Base-by-base conservation (phyloP, 2,329 filamentous ascomycete genomes). In the Arachnomyces sp. region DNA sequence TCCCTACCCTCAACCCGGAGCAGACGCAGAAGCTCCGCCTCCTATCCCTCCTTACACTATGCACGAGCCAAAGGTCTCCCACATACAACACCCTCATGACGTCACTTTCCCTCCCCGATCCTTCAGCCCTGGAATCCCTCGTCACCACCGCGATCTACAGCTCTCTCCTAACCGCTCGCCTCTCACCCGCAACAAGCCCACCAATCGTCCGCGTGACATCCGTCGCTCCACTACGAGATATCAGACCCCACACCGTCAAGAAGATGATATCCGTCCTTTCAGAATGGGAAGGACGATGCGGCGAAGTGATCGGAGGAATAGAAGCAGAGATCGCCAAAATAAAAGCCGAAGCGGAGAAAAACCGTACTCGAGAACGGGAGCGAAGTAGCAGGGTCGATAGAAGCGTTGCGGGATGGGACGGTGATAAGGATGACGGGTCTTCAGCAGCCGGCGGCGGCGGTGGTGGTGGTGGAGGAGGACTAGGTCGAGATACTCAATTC, bases 21-120 rank as follows among this genome's bases (percentile, higher is more conserved):
- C 92, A 98, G 68, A 67, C 73, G 32, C 75, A 81, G 48, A 98
- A 98, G 68, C 84, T 98, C 32, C 84, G 87, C 39, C 86, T 95
- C 57, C 82, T 98, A 30, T 87, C 88, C 14, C 78, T 98, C 45
- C 74, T 98, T 34, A 83, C 86, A 0, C 79, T 95, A 45, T 82
- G 86, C 43, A 75, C 78, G 45, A 76, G 82, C 47, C 72, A 75
- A 34, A 62, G 68, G 40, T 77, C 79, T 30, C 79, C 96, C 16
- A 82, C 76, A 38, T 98, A 98, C 66, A 57, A 69, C 14, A 69
- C 75, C 25, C 78, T 96, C 15, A 77, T 82, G 53, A 49, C 60
- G 5, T 71, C 75, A 1, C 78, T 98, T 33, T 77, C 74, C 40
- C 78, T 96, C 12, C 56, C 74, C 21, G 77, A 75, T 28, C 59